These are phyloP conservation scores for Scheffersomyces insectosa DNA, from an alignment of 1,139 yeast species.

Conservation along the genomic window DNA sequence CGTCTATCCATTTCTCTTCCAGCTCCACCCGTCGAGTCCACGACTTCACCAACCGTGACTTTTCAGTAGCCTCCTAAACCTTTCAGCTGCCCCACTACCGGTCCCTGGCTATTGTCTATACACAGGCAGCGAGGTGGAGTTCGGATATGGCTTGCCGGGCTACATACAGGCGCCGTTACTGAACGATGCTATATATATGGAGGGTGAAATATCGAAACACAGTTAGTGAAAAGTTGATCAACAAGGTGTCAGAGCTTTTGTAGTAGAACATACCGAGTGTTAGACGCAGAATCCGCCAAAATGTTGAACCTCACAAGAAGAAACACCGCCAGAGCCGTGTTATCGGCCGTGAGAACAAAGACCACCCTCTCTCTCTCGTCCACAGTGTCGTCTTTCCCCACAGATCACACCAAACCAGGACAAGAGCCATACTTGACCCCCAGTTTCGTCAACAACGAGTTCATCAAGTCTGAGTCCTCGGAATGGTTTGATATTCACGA, in stretches of 20 bases:
- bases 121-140: neutral
- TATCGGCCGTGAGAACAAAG: conserved; percentile 16
- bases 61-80: too few species aligned
- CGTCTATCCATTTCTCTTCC: too few species aligned
- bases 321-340: conserved; percentile 4
- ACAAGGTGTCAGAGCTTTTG: too few species aligned
- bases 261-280: too few species aligned
- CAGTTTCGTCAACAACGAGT: conserved; percentile 58
- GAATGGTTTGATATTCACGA: conserved; percentile 75
- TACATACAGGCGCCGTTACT: neutral
- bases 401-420: conserved; percentile 41
- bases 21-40: too few species aligned
- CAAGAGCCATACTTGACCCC: conserved; percentile 55
- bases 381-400: conserved; percentile 42
- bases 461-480: conserved; percentile 53
- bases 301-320: conserved; percentile 11
- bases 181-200: too few species aligned
- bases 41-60: too few species aligned
- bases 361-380: conserved; percentile 30
- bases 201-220: too few species aligned
- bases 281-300: neutral
- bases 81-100: neutral
- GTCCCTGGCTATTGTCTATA: neutral
- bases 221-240: too few species aligned
- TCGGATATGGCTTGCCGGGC: conserved; percentile 1